Base-by-base conservation (phyloP, 139 green algal species). In the Trebouxia sp. region DNA sequence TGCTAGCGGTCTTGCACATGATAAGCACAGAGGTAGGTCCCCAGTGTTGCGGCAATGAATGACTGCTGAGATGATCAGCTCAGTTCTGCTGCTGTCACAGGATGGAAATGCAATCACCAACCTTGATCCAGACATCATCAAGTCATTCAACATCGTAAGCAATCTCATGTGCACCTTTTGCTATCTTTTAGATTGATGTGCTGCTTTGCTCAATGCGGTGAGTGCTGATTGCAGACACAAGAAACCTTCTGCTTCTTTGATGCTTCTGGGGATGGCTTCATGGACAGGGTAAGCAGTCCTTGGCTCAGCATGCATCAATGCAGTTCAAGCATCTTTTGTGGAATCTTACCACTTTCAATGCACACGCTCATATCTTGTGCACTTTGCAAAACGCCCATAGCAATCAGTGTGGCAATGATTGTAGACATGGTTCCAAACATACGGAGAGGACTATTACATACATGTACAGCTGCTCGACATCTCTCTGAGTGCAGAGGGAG, bases 211-310 rank as follows among this genome's bases (percentile, higher is more conserved):
- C n/a, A n/a, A n/a, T n/a, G n/a, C n/a, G n/a, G 50, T 17, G 2
- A 17, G 26, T 58, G 50, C 26, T 39, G 6, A 35, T 5, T 28
- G 7, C 69, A 72, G 85, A 51, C 58, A 74, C 39, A 85, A 26
- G 84, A 88, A 15, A 79, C 82, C 11, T 88, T 88, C 45, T 45
- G 84, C 45, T 85, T 65, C 43, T 88, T 87, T 81, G 82, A 88
- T 70, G 38, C 41, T 14, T 82, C 85, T 41, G 30, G 51, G 37
- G 55, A 81, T 58, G 84, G 84, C 45, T 87, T 88, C 76, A 81
- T 88, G 28, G 48, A 65, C 9, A 81, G 76, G 58, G 76, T 85
- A 45, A 76, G 84, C 17, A n/a, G n/a, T n/a, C n/a, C 7, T 30
- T 43, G 65, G 37, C 8, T 53, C 4, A 3, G 26, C 5, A 22